Conservation (phyloP, 495 filamentous ascomycete genomes). For the Penicillium odoratum region DNA sequence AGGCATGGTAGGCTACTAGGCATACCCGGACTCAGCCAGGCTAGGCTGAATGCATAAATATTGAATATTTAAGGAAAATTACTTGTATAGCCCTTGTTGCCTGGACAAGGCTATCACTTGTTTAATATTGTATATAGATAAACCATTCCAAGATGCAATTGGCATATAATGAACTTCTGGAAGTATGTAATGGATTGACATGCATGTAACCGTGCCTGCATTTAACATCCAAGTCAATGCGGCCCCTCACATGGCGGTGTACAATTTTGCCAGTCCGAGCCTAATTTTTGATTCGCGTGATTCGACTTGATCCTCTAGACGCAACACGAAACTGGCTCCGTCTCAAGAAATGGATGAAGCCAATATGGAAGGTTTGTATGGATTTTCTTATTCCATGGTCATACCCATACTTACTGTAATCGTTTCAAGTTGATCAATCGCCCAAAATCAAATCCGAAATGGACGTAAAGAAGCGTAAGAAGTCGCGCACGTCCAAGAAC, state of each 20-base stretch:
- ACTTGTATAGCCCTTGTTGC: neutral
- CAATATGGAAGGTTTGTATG: slow-evolving; percentile 4
- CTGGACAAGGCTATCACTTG: neutral
- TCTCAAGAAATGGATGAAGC: slow-evolving; percentile 6
- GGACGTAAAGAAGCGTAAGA: slow-evolving; percentile 16
- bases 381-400: neutral
- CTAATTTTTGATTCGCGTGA: slow-evolving; percentile 8
- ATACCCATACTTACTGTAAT: neutral
- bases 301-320: neutral
- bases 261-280: neutral
- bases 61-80: neutral
- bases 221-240: neutral
- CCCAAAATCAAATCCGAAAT: neutral
- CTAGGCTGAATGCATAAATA: neutral
- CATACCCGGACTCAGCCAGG: neutral
- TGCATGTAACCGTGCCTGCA: slow-evolving; percentile 1
- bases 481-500: slow-evolving; percentile 6
- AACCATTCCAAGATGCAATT: neutral
- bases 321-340: neutral
- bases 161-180: neutral
- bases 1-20: neutral
- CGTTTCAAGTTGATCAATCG: neutral
- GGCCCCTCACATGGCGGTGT: slow-evolving; percentile 10
- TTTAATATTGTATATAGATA: neutral
- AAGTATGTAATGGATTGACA: neutral